Conservation (phyloP, 2,329 filamentous ascomycete genomes). For the Aspergillus jensenii region DNA sequence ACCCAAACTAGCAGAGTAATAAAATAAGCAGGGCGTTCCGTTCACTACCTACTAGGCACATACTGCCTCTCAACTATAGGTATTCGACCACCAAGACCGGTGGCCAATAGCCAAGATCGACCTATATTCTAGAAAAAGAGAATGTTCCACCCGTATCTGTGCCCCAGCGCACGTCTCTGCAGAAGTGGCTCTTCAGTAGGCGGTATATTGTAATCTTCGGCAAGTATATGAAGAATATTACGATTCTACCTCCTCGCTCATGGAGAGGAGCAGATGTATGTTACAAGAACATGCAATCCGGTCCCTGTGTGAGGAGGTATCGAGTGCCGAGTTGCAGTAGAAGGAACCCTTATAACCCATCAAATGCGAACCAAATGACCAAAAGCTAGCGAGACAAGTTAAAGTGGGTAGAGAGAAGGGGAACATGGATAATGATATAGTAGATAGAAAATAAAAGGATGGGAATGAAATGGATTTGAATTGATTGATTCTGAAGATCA, state of each 20-base stretch:
- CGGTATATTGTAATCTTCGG: conserved; percentile 37
- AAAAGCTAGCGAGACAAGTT: neutral
- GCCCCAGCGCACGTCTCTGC: conserved; percentile 59
- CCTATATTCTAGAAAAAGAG: neutral
- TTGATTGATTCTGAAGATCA: neutral
- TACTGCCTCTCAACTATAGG: too few relatives aligned
- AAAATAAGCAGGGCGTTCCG: too few relatives aligned
- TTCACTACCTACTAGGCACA: too few relatives aligned
- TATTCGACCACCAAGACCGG: too few relatives aligned
- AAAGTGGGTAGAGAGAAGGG: neutral
- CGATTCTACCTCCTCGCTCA: conserved; percentile 47
- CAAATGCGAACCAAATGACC: neutral
- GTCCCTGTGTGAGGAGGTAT: conserved; percentile 43
- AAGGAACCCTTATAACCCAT: conserved; percentile 1
- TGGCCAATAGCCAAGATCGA: too few relatives aligned
- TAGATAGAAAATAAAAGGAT: neutral
- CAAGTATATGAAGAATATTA: conserved; percentile 27
- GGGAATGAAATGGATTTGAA: conserved; percentile 8
- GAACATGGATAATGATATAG: neutral
- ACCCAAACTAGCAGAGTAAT: neutral
- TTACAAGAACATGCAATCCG: conserved; percentile 25
- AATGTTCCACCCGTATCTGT: conserved; percentile 69
- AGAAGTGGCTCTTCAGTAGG: conserved; percentile 65
- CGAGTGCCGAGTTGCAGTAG: conserved; percentile 38
- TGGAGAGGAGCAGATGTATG: conserved; percentile 25